Evolutionary conservation across 2,329 filamentous ascomycete genomes (phyloP).

Genomic region (Chaetomiaceae sp.): DNA sequence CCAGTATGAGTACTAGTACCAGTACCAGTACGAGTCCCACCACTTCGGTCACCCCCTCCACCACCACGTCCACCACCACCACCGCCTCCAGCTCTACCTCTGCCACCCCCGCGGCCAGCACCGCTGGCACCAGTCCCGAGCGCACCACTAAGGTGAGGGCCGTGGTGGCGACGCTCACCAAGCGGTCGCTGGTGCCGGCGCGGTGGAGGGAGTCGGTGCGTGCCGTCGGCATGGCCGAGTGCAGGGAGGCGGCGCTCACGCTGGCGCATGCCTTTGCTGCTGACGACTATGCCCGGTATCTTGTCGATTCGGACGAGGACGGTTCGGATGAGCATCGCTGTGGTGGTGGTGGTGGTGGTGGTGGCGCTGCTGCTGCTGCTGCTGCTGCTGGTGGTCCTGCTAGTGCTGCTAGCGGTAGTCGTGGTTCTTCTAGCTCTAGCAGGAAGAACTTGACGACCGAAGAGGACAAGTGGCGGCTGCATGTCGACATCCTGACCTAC

Average conservation of each 20-base stretch:
- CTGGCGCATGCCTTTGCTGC: slow-evolving; percentile 73
- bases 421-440: neutral
- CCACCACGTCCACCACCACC: slow-evolving; percentile 9
- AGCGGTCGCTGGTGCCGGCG: slow-evolving; percentile 47
- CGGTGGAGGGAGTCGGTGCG: slow-evolving; percentile 56
- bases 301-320: slow-evolving; percentile 58
- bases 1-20: slow-evolving; percentile 13
- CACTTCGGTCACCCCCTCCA: no score
- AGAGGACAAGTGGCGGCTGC: slow-evolving; percentile 69
- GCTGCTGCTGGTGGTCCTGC: no score
- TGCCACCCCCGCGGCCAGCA: no score
- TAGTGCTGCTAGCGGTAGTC: neutral
- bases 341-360: slow-evolving; percentile 24
- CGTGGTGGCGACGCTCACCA: slow-evolving; percentile 28
- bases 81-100: no score
- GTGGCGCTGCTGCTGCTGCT: neutral
- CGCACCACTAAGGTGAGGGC: slow-evolving; percentile 23
- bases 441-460: slow-evolving; percentile 44
- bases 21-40: no score
- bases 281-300: slow-evolving; percentile 70
- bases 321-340: neutral
- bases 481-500: slow-evolving; percentile 73
- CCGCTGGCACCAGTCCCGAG: neutral
- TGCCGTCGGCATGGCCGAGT: slow-evolving; percentile 59
- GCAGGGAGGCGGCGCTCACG: slow-evolving; percentile 64